Percentiles rank a stretch among this genome's conserved stretches.
phyloP scores from a whole-genome alignment of 2,329 filamentous ascomycete genomes.

The Fusarium sp. region DNA sequence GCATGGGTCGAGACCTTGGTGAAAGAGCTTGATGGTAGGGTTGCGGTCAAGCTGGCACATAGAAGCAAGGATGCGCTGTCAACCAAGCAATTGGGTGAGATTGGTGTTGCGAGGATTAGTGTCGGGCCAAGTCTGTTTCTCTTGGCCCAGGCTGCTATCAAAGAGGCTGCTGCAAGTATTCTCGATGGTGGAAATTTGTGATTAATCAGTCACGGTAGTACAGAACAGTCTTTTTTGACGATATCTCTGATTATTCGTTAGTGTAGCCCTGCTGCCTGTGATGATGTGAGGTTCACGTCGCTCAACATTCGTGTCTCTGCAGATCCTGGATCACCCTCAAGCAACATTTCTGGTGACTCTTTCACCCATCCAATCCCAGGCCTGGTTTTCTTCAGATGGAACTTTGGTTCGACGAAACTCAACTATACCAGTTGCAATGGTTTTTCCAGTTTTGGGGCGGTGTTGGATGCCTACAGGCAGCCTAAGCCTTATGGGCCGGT shows the following conservation, averaged over 20 bases:
- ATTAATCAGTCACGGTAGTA: background rate
- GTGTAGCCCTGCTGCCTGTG: background rate
- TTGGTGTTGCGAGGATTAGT: slow-evolving; percentile 66
- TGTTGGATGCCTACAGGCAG: background rate
- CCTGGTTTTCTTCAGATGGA: background rate
- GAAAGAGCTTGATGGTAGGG: slow-evolving; percentile 56
- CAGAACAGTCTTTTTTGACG: background rate
- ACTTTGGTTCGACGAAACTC: background rate
- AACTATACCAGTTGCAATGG: background rate
- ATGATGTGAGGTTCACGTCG: background rate
- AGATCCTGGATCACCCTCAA: background rate
- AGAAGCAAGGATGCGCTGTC: slow-evolving; percentile 51
- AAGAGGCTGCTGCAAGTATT: slow-evolving; percentile 46
- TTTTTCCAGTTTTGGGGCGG: background rate
- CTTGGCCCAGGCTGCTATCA: slow-evolving; percentile 52
- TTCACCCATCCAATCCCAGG: background rate
- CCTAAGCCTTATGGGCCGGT: slow-evolving; percentile 14
- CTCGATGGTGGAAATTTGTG: slow-evolving; percentile 40
- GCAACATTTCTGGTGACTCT: background rate
- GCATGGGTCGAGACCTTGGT: slow-evolving; percentile 59
- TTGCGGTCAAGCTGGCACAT: slow-evolving; percentile 58
- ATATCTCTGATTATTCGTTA: background rate
- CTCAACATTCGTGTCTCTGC: background rate
- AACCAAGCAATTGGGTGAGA: slow-evolving; percentile 53
- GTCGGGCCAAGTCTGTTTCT: slow-evolving; percentile 60